Conservation (phyloP, 2,329 filamentous ascomycete species). For the Aspergillus sclerotialis region DNA sequence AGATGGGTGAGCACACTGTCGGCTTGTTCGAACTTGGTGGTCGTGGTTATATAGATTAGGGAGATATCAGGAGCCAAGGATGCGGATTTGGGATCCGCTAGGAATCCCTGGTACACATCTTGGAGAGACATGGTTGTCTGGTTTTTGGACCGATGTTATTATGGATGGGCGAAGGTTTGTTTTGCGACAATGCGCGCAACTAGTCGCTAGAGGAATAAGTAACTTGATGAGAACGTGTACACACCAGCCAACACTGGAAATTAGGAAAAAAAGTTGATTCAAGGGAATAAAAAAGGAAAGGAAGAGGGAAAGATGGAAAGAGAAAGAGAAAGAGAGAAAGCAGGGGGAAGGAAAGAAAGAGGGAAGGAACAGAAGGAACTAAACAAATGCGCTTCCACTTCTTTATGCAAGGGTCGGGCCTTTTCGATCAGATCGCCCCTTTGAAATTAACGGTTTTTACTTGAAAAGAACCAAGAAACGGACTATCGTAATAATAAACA, state of each 20-base stretch:
- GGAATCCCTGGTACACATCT: conserved; percentile 62
- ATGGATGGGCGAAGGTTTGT: conserved; percentile 2
- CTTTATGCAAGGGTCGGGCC: neutral
- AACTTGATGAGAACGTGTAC: too few species aligned
- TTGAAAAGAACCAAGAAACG: too few species aligned
- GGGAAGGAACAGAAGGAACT: neutral
- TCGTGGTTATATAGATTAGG: conserved; percentile 84
- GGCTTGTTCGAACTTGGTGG: conserved; percentile 63
- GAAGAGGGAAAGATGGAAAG: conserved; percentile 6
- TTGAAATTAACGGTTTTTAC: too few species aligned
- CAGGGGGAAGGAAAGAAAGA: conserved; percentile 4
- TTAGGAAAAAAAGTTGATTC: too few species aligned
- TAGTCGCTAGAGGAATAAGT: too few species aligned
- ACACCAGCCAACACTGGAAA: too few species aligned
- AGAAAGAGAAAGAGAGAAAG: conserved; percentile 7
- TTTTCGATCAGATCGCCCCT: too few species aligned
- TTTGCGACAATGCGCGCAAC: conserved; percentile 2
- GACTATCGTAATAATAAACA: conserved; percentile 4
- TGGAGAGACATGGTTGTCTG: conserved; percentile 38
- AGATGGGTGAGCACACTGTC: conserved; percentile 80
- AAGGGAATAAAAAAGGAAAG: neutral
- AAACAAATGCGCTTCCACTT: conserved; percentile 1
- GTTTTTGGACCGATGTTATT: conserved; percentile 3
- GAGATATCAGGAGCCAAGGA: conserved; percentile 60
- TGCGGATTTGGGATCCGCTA: conserved; percentile 58